Percentiles rank a stretch among this genome's conserved stretches.
phyloP scores from a whole-genome alignment of 1,284 basidiomycete genomes.

The Sanghuangporus baumii region DNA sequence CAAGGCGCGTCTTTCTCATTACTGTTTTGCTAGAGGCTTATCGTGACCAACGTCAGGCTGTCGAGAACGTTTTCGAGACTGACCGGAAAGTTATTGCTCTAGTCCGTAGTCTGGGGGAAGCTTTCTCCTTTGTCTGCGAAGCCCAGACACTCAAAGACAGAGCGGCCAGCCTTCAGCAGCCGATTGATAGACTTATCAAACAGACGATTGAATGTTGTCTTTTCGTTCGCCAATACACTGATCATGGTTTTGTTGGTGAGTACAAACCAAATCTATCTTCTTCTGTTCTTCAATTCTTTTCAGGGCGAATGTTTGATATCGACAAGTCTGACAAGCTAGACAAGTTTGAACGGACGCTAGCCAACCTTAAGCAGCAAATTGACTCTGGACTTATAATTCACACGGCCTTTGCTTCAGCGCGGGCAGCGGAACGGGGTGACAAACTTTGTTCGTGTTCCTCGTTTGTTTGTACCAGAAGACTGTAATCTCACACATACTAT shows the following conservation, averaged over 20 bases:
- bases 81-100: neutral
- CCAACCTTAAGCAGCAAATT: neutral
- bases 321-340: neutral
- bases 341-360: neutral
- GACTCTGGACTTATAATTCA: neutral
- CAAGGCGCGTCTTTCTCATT: neutral
- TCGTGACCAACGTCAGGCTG: neutral
- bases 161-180: neutral
- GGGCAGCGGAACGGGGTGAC: neutral
- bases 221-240: neutral
- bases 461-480: neutral
- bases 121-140: neutral
- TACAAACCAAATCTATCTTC: neutral
- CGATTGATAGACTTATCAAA: neutral
- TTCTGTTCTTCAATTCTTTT: neutral
- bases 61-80: neutral
- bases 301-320: neutral
- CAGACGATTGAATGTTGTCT: neutral
- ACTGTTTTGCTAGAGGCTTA: neutral
- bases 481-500: slow-evolving; percentile 19
- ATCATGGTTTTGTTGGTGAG: neutral
- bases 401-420: neutral
- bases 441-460: neutral
- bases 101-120: neutral
- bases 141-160: neutral